Evolutionary conservation across 169 alveolate genomes (phyloP).

Genomic region (Cryptosporidium felis): DNA sequence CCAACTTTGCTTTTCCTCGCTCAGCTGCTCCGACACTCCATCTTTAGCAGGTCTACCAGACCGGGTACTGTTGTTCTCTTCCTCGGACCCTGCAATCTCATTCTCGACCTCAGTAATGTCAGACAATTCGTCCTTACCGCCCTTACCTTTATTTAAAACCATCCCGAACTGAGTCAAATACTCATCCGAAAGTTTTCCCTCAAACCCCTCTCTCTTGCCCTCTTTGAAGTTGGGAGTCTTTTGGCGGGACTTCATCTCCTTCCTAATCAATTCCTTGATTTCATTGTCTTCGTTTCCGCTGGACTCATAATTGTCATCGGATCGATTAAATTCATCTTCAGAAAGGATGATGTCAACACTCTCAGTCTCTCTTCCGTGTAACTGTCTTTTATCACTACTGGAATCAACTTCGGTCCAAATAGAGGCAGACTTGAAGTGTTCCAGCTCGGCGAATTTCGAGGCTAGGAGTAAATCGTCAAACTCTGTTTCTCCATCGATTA

Average conservation of each 20-base stretch:
- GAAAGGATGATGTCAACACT: slow-evolving; percentile 7
- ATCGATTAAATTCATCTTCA: slow-evolving; percentile 3
- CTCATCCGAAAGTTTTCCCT: slow-evolving; percentile 20
- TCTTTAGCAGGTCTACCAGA: too few relatives aligned
- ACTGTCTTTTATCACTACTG: background rate
- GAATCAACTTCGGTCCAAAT: background rate
- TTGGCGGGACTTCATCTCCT: slow-evolving; percentile 36
- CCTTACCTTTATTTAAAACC: background rate
- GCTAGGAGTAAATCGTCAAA: slow-evolving; percentile 54
- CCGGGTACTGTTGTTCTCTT: background rate
- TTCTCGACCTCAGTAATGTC: slow-evolving; percentile 27
- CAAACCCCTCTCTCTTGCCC: background rate
- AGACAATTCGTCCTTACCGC: background rate
- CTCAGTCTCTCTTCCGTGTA: background rate
- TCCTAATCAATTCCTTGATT: slow-evolving; percentile 34
- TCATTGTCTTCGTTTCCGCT: slow-evolving; percentile 28
- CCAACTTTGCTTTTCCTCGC: slow-evolving; percentile 22
- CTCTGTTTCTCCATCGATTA: slow-evolving; percentile 66
- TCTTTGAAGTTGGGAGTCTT: background rate
- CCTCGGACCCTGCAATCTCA: background rate
- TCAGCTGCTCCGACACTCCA: background rate
- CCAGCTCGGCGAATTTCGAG: slow-evolving; percentile 61
- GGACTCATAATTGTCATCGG: slow-evolving; percentile 8
- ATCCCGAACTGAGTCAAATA: slow-evolving; percentile 50
- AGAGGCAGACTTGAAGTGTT: background rate